Evolutionary conservation across 176 grass and related monocot genomes (phyloP).

Genomic region (Oropetium thomaeum): DNA sequence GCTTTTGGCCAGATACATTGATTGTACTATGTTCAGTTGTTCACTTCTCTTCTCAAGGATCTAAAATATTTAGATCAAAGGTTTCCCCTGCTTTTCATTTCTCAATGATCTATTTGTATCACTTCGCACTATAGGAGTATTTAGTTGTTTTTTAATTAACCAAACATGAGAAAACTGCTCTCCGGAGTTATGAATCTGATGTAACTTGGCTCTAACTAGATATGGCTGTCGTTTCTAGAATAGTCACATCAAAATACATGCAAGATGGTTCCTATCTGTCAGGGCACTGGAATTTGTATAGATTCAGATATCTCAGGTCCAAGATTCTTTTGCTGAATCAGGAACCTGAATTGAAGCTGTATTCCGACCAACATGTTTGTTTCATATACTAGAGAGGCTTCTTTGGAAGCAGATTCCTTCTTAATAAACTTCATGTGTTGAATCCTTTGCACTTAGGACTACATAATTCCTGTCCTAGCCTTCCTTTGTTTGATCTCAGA

Average conservation of each 20-base stretch:
- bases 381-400: neutral
- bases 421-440: conserved; percentile 2
- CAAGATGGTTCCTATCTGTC: neutral
- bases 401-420: neutral
- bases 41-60: neutral
- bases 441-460: neutral
- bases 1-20: neutral
- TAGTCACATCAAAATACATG: neutral
- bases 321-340: neutral
- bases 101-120: conserved; percentile 4
- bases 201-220: neutral
- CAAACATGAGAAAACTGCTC: neutral
- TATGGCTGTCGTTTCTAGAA: neutral
- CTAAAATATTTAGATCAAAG: no score
- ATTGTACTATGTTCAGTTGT: neutral
- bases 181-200: neutral
- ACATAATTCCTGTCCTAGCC: conserved; percentile 5
- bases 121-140: neutral
- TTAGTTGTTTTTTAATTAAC: neutral
- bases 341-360: neutral
- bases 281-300: neutral
- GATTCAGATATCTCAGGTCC: neutral
- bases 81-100: no score
- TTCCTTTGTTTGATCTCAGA: conserved; percentile 5
- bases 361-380: neutral